Evolutionary conservation across 345 rosid species (phyloP), one percentile per base, ranked within the genome.

Genomic region (Reutealis trisperma): DNA sequence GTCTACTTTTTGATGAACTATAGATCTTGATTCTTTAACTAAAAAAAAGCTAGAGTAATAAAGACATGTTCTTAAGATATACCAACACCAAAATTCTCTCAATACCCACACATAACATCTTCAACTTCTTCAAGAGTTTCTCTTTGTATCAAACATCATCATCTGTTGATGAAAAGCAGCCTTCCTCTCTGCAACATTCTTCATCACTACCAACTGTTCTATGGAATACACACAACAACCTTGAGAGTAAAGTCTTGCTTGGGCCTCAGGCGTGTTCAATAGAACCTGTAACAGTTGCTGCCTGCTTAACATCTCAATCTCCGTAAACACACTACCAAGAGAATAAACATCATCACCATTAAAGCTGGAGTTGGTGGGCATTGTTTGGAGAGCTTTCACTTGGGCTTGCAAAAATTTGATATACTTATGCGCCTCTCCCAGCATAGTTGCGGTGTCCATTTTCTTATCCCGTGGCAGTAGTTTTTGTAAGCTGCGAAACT

Each of bases 371-470:
- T 75, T 79, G 14, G 81, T 52, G 24, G 90, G 94, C 91, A 90
- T 90, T 68, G 88, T 79, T 27, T 76, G 81, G 18, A 88, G 87
- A 6, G 86, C 81, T 6, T 69, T 71, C 41, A 90, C 79, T 67
- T 90, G 98, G 25, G 92, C 85, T 42, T 89, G 88, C 27, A 92
- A 86, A 78, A 84, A 90, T 22, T 30, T 79, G 21, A 93, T 79
- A 82, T 92, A 92, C 83, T 83, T 90, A 62, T 75, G 69, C 12
- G 92, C 87, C 83, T 93, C 92, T 55, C 86, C 90, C 0, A 92
- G 87, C 80, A 84, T 52, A 58, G 82, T 83, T 1, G 86, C 86
- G 0, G 72, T 80, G 74, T 84, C 88, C 94, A 88, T 86, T 77
- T 83, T 90, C 70, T 67, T 82, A 42, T 86, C 85, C 87, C 86